Percentiles rank a stretch among this genome's conserved stretches.
phyloP scores from a whole-genome alignment of 2,329 filamentous ascomycete species.

The Hymenoscyphus linearis region DNA sequence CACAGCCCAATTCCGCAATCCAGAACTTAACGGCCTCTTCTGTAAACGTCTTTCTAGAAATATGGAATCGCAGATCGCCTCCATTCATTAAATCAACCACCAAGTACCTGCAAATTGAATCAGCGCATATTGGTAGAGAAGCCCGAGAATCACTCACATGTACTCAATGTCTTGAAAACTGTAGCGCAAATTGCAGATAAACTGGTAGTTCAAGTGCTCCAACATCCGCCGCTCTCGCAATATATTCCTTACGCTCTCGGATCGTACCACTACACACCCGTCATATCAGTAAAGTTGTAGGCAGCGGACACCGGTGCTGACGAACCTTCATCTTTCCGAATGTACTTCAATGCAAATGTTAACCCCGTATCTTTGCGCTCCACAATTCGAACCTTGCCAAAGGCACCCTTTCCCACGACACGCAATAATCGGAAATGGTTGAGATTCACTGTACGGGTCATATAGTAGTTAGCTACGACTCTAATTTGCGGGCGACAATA shows the following conservation, averaged over 20 bases:
- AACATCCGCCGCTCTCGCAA: constrained; percentile 97
- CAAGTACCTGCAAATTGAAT: constrained; percentile 57
- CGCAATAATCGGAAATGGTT: constrained; percentile 94
- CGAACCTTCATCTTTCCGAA: constrained; percentile 94
- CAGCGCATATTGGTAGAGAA: constrained; percentile 3
- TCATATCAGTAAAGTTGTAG: constrained; percentile 6
- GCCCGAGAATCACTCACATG: constrained; percentile 56
- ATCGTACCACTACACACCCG: constrained; percentile 71
- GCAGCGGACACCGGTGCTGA: constrained; percentile 21
- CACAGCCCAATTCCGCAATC: constrained; percentile 92
- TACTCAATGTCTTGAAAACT: constrained; percentile 99
- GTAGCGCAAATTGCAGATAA: constrained; percentile 96
- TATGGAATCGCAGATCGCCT: constrained; percentile 94
- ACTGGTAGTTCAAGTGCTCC: constrained; percentile 95
- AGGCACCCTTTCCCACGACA: constrained; percentile 95
- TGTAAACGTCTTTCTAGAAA: constrained; percentile 95
- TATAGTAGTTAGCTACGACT: constrained; percentile 17
- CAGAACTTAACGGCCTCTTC: constrained; percentile 96
- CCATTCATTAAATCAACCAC: constrained; percentile 98
- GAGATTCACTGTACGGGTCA: constrained; percentile 66
- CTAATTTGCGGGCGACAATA: neutral
- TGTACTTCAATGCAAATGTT: constrained; percentile 96
- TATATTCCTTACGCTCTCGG: constrained; percentile 96
- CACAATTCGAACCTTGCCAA: constrained; percentile 97
- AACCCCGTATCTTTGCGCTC: constrained; percentile 93